A percentile compares a stretch with the other conserved stretches of the same genome.
phyloP scores from a whole-genome alignment of 2,329 filamentous ascomycete species.

The Botrytis aclada region DNA sequence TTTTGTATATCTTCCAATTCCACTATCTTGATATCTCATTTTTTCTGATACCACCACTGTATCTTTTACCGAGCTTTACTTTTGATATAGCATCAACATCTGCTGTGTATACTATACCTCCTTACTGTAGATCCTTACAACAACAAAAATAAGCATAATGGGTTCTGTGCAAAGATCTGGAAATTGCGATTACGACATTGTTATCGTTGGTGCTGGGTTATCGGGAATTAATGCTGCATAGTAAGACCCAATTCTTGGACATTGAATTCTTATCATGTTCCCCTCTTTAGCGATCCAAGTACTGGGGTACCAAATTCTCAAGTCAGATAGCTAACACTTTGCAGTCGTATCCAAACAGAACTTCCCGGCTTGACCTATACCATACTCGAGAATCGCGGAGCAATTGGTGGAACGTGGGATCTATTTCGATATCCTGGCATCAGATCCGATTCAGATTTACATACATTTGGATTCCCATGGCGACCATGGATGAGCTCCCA shows the following conservation, averaged over 20 bases:
- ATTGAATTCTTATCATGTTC: neutral
- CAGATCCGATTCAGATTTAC: constrained; percentile 59
- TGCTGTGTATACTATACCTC: neutral
- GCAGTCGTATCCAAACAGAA: constrained; percentile 54
- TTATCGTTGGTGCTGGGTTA: constrained; percentile 72
- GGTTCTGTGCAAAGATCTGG: constrained; percentile 21
- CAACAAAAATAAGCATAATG: constrained; percentile 14
- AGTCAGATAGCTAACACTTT: neutral
- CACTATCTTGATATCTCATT: neutral
- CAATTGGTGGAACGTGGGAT: constrained; percentile 75
- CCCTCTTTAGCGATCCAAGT: neutral
- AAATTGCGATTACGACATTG: constrained; percentile 44
- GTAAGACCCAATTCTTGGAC: neutral
- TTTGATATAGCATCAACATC: neutral
- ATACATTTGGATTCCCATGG: constrained; percentile 66
- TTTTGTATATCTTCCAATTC: neutral
- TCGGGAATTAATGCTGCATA: constrained; percentile 75
- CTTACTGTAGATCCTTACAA: neutral
- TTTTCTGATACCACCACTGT: neutral
- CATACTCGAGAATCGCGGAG: constrained; percentile 64
- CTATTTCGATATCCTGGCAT: constrained; percentile 75
- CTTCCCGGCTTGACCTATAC: constrained; percentile 56
- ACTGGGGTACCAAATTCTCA: neutral
- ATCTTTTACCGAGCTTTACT: neutral
- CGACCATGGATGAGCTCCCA: constrained; percentile 59